A percentile compares a stretch with the other conserved stretches of the same genome.
phyloP scores from a whole-genome alignment of 495 filamentous ascomycete species.

The Cenococcum geophilum region DNA sequence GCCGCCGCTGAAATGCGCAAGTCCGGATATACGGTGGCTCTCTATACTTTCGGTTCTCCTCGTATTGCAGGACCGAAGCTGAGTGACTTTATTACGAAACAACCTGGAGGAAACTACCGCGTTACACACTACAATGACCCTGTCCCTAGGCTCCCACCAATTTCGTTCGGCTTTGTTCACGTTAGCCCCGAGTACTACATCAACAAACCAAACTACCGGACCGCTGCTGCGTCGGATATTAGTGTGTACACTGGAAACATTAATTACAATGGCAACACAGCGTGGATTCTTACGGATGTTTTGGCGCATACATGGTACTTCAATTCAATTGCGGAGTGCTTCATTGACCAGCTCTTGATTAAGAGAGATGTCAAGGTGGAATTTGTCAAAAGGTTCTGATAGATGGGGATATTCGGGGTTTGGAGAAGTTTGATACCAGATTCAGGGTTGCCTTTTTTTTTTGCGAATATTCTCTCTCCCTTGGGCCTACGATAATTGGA shows the following conservation, averaged over 20 bases:
- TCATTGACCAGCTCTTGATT: neutral
- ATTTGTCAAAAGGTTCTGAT: slow-evolving; percentile 3
- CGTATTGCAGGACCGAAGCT: slow-evolving; percentile 57
- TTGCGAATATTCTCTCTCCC: too few species aligned
- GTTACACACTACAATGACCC: slow-evolving; percentile 64
- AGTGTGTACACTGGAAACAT: slow-evolving; percentile 37
- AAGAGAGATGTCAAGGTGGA: neutral
- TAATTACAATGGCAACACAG: slow-evolving; percentile 44
- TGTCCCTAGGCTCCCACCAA: slow-evolving; percentile 58
- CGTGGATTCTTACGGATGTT: slow-evolving; percentile 35
- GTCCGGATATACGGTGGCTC: slow-evolving; percentile 39
- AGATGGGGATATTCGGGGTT: neutral
- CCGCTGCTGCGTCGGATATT: slow-evolving; percentile 42
- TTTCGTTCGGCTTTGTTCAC: slow-evolving; percentile 53
- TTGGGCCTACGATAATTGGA: too few species aligned
- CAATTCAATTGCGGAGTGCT: slow-evolving; percentile 17
- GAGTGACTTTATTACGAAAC: slow-evolving; percentile 52
- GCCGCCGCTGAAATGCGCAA: slow-evolving; percentile 55
- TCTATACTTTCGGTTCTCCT: slow-evolving; percentile 65
- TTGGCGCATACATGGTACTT: slow-evolving; percentile 49
- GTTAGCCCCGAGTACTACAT: slow-evolving; percentile 66
- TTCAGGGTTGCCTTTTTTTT: too few species aligned
- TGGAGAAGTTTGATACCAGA: neutral
- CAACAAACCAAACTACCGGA: slow-evolving; percentile 37
- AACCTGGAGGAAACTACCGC: slow-evolving; percentile 53